Evolutionary conservation across 2,329 filamentous ascomycete species (phyloP).

Genomic region (Cytospora chrysosperma): DNA sequence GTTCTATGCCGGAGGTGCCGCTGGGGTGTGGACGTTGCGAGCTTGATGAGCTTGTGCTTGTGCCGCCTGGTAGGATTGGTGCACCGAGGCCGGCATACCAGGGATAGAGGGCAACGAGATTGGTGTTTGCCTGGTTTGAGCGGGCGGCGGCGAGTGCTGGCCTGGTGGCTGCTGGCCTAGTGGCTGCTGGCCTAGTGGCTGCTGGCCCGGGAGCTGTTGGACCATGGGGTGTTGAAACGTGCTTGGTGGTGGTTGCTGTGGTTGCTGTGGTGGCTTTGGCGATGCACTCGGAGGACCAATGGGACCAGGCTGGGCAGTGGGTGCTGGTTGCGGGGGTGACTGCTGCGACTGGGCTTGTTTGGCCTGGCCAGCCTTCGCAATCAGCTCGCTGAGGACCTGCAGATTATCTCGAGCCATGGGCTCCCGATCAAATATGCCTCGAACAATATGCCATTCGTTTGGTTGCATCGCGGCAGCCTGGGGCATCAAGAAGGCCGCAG

Average conservation of each 20-base stretch:
- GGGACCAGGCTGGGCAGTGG: neutral
- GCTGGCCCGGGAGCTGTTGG: neutral
- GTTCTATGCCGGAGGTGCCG: neutral
- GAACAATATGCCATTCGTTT: slow-evolving; percentile 73
- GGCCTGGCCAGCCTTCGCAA: slow-evolving; percentile 47
- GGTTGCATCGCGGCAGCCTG: slow-evolving; percentile 67
- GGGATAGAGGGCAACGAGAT: slow-evolving; percentile 22
- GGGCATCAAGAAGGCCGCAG: slow-evolving; percentile 67
- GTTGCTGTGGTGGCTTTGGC: neutral
- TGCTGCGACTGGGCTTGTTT: slow-evolving; percentile 18
- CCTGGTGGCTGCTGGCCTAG: neutral
- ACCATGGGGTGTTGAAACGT: neutral
- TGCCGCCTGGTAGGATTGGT: slow-evolving; percentile 23
- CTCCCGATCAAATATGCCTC: slow-evolving; percentile 64
- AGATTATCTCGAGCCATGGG: slow-evolving; percentile 64
- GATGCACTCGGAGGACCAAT: slow-evolving; percentile 22
- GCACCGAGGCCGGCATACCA: slow-evolving; percentile 24
- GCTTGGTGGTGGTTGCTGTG: neutral
- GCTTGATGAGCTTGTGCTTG: slow-evolving; percentile 20
- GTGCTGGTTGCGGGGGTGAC: slow-evolving; percentile 8
- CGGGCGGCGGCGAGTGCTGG: slow-evolving; percentile 6
- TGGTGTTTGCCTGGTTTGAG: slow-evolving; percentile 16
- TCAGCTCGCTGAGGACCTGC: slow-evolving; percentile 52
- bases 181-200: neutral
- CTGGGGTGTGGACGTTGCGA: slow-evolving; percentile 9